Evolutionary conservation across 768 basidiomycete genomes (phyloP), one percentile per base, ranked within the genome.

Genomic region (Chlorophyllum brunneum): DNA sequence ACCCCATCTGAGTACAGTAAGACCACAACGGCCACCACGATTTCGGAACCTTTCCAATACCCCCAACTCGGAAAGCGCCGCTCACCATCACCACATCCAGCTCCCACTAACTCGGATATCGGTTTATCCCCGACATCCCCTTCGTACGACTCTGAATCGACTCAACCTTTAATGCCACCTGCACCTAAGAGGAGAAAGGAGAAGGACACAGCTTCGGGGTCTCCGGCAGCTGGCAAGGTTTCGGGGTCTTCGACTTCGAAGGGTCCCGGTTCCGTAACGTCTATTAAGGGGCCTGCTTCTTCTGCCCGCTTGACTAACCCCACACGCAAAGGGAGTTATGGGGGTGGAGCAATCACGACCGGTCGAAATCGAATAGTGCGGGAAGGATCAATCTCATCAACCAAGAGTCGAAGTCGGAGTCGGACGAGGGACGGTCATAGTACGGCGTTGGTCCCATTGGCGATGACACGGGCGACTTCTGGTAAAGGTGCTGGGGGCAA

Each of bases 401-500:
- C 24, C 2, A 40, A 47, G 47, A 58, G 56, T 51, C 27, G 52
- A 24, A 52, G 48, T 42, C 22, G 40, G 27, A 55, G 29, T 41
- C 22, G 36, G 37, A 48, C 40, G 33, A 42, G 41, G 29, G 44
- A 54, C 30, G 41, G 22, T 9, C 29, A 30, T 5, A 42, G 8
- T 49, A 6, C 36, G 30, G 36, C 16, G 47, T 18, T 48, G 22
- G 22, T 8, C 13, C 22, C 47, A 16, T 37, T 49, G 48, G 43
- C 27, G 23, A 40, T 49, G 48, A 39, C 47, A 22, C 48, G 53
- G 29, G 47, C 51, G 10, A 29, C 33, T 38, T 45, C 51, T n/a
- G 43, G 36, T 10, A 39, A 37, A 26, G 38, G 42, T 30, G 43
- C 26, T 38, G 43, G 43, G 15, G 44, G 37, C 11, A 46, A 39